phyloP scores from a whole-genome alignment of 305 asterid genomes.

The Fraxinus velutina region DNA sequence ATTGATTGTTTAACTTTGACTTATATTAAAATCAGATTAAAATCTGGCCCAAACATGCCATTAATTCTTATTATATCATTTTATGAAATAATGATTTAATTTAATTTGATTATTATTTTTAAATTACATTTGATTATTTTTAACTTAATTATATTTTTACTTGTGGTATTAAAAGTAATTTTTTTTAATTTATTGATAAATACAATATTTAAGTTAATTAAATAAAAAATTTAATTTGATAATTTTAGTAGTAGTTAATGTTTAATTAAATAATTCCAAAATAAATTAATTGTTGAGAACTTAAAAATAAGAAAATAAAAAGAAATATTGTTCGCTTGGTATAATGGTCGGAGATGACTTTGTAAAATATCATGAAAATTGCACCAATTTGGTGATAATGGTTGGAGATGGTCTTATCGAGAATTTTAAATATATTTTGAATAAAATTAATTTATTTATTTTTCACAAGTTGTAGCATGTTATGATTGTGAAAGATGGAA shows the following conservation, averaged over 20 bases:
- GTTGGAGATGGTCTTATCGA: not conserved
- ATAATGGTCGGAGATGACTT: not conserved
- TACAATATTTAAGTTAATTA: no score
- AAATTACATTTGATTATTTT: not conserved
- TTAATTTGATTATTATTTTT: no score
- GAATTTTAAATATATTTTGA: not conserved
- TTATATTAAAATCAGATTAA: no score
- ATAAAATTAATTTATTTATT: not conserved
- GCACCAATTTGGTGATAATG: not conserved
- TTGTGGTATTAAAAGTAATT: no score
- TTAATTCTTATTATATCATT: no score
- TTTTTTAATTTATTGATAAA: no score
- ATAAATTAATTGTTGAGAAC: not conserved
- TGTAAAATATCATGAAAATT: not conserved
- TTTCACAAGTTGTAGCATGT: not conserved
- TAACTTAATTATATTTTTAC: not conserved
- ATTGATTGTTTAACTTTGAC: no score
- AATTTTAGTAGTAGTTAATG: not conserved
- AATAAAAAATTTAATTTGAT: no score
- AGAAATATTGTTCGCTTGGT: no score
- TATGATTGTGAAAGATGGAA: not conserved
- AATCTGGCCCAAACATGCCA: no score
- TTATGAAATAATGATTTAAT: not conserved
- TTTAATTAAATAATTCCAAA: no score
- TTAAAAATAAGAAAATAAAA: no score